Base-by-base conservation (phyloP, 768 basidiomycete species). In the Hydnum rufescens region DNA sequence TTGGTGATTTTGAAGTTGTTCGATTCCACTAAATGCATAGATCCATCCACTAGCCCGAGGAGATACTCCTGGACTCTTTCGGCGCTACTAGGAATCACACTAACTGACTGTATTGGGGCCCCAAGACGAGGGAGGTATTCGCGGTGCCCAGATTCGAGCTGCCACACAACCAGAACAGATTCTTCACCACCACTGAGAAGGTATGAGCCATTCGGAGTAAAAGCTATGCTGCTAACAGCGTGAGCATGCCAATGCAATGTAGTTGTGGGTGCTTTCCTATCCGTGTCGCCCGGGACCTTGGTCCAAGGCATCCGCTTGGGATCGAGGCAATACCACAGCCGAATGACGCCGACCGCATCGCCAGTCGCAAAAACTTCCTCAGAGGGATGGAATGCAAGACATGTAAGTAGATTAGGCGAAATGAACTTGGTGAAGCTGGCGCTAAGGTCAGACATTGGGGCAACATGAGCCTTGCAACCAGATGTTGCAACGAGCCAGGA, bases 211-310 rank as follows among this genome's bases (percentile, higher is more conserved):
- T 93, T 90, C 8, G 79, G 66, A 0, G 89, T 85, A 64, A 97
- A 99, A 0, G 78, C 70, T 26, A 99, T 63, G 1, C 87, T 80
- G 2, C 83, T 78, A 18, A 97, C 85, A 3, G 88, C 76, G 63
- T 97, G 93, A 2, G 93, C 84, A 62, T 99, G 95, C 95, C 95
- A 99, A 65, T 96, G 93, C 50, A 96, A 66, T 3, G 78, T 74
- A 2, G 85, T 80, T 0, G 88, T 92, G 60, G 86, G 82, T 1
- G 88, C 75, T 53, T 75, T 78, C 25, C 44, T 16, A 25, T 47
- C 13, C 36, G 13, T 39, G 13, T 22, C 36, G 16, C 77, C 77
- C n/a, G n/a, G n/a, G 32, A 70, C 69, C 61, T 23, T 70, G 70
- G 51, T 29, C 62, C 59, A 52, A 3, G 51, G 29, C 29, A 52